Conservation (phyloP, 371 early-diverging fungal species). For the Mortierella sp. region DNA sequence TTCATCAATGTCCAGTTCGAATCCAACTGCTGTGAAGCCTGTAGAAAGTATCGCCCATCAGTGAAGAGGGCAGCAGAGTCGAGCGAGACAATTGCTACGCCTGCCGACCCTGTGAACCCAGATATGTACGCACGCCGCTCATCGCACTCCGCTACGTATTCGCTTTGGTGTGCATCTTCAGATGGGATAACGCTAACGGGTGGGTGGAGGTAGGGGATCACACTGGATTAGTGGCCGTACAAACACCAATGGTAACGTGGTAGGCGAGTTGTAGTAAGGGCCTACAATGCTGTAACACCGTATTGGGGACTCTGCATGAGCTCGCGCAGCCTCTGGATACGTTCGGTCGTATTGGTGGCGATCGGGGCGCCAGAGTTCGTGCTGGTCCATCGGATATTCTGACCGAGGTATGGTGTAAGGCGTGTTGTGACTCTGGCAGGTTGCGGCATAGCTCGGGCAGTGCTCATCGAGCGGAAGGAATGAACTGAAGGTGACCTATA, state of each 20-base stretch:
- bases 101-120: conserved; percentile 98
- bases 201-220: not conserved
- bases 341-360: conserved; percentile 60
- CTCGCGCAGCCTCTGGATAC: conserved; percentile 73
- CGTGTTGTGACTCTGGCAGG: too few species aligned
- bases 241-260: too few species aligned
- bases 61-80: conserved; percentile 90
- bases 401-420: not conserved
- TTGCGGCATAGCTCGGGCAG: not conserved
- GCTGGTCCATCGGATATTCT: conserved; percentile 8
- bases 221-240: not conserved
- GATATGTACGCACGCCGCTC: conserved; percentile 95
- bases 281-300: conserved; percentile 81
- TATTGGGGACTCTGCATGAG: conserved; percentile 72
- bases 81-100: conserved; percentile 78
- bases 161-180: conserved; percentile 97
- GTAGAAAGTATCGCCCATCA: conserved; percentile 98
- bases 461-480: not conserved
- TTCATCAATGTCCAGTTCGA: conserved; percentile 94
- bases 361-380: conserved; percentile 13
- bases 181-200: conserved; percentile 83
- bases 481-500: not conserved
- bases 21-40: conserved; percentile 94
- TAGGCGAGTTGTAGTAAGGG: too few species aligned
- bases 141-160: conserved; percentile 96